These are phyloP conservation scores for Sesbania bispinosa DNA, from an alignment of 306 rosid species.

Conservation along the genomic window DNA sequence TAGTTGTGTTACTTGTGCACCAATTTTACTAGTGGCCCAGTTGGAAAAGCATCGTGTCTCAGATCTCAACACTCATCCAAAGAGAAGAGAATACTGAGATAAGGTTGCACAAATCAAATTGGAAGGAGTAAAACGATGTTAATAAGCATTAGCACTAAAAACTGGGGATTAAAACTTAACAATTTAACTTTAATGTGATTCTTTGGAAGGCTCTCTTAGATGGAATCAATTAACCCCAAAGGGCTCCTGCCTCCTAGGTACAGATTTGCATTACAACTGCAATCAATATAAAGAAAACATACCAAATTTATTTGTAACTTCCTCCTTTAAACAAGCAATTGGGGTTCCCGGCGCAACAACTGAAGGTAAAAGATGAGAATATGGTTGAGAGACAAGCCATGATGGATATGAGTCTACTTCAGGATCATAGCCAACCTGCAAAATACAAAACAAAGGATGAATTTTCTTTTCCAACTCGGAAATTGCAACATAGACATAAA, in stretches of 20 bases:
- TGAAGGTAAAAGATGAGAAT: constrained; percentile 70
- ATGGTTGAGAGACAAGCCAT: constrained; percentile 77
- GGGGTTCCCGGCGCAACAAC: constrained; percentile 87
- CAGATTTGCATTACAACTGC: background rate
- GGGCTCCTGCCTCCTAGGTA: background rate
- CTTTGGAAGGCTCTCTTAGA: constrained; percentile 2
- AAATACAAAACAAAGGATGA: constrained; percentile 17
- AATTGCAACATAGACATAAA: background rate
- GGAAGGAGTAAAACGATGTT: background rate
- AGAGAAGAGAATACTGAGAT: background rate
- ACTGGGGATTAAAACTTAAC: background rate
- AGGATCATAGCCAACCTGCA: constrained; percentile 96
- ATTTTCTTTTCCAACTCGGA: background rate
- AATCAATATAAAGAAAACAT: constrained; percentile 15
- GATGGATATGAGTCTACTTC: constrained; percentile 77
- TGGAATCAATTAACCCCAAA: background rate
- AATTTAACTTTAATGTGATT: background rate
- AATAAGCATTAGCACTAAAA: background rate
- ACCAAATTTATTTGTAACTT: constrained; percentile 54
- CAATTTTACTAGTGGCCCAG: constrained; percentile 9
- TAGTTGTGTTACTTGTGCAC: background rate
- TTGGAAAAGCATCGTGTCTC: background rate
- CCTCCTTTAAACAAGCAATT: constrained; percentile 61
- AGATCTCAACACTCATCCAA: background rate
- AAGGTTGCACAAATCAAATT: background rate